Evolutionary conservation across 192 early-diverging fungal genomes (phyloP).

Genomic region (Backusella parvicylindrica): DNA sequence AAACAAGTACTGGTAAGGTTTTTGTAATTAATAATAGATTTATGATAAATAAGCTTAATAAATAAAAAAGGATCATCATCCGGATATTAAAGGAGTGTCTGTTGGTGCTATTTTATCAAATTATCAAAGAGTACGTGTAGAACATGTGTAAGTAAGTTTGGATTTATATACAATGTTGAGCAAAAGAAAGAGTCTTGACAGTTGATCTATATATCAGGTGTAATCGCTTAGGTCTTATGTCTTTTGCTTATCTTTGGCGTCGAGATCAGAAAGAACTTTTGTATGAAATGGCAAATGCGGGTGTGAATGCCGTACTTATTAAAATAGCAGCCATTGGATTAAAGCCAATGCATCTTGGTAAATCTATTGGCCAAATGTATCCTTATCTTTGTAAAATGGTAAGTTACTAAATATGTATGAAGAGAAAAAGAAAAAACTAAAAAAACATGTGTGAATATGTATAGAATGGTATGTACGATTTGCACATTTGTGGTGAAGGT

Average conservation of each 20-base stretch:
- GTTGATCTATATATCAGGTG: constrained; percentile 51
- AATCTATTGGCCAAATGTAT: constrained; percentile 73
- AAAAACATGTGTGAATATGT: background rate
- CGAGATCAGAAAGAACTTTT: constrained; percentile 81
- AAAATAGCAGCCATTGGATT: constrained; percentile 92
- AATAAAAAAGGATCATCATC: constrained; percentile 46
- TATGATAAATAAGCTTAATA: background rate
- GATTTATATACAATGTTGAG: background rate
- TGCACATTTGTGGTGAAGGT: constrained; percentile 95
- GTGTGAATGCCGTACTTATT: constrained; percentile 81
- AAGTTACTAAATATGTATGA: constrained; percentile 3
- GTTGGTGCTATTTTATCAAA: constrained; percentile 95
- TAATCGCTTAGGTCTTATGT: constrained; percentile 76
- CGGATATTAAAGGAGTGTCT: constrained; percentile 82
- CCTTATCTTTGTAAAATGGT: constrained; percentile 71
- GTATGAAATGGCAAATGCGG: constrained; percentile 77
- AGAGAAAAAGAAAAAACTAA: background rate
- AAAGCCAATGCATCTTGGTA: constrained; percentile 68
- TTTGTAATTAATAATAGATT: background rate
- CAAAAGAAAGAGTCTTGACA: background rate
- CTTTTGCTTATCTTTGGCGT: constrained; percentile 89
- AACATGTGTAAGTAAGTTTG: constrained; percentile 70
- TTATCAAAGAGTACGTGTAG: constrained; percentile 96
- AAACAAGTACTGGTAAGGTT: constrained; percentile 56
- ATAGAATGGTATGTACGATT: constrained; percentile 69